phyloP scores from a whole-genome alignment of 768 basidiomycete genomes.

The Leccinum rimulosum region DNA sequence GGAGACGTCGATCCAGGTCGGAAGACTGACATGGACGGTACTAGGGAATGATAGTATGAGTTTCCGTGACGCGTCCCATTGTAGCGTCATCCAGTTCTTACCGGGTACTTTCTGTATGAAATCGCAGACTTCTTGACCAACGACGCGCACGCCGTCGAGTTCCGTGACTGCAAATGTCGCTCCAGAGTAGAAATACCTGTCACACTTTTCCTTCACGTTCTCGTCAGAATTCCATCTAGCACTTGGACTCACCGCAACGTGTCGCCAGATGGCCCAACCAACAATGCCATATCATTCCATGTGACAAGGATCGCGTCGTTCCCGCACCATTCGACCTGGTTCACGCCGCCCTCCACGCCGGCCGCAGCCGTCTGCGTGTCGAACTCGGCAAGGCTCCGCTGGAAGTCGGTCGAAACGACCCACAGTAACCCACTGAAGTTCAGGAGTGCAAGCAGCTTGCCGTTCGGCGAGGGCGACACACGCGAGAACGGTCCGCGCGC shows the following conservation, averaged over 20 bases:
- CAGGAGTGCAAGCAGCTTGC: conserved; percentile 84
- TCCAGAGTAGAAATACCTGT: conserved; percentile 80
- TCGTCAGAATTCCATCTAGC: background rate
- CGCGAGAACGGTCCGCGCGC: conserved; percentile 87
- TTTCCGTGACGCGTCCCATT: background rate
- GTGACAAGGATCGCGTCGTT: conserved; percentile 90
- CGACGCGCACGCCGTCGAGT: conserved; percentile 81
- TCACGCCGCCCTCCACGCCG: conserved; percentile 55
- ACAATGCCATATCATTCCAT: conserved; percentile 72
- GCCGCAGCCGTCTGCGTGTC: conserved; percentile 60
- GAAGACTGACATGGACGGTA: too few species aligned
- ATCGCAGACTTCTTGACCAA: conserved; percentile 77
- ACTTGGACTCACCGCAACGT: conserved; percentile 63
- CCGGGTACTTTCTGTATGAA: conserved; percentile 93
- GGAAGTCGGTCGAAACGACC: conserved; percentile 96
- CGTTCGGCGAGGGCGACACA: conserved; percentile 89
- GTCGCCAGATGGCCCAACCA: conserved; percentile 94
- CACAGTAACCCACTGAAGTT: conserved; percentile 72
- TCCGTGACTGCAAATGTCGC: conserved; percentile 80
- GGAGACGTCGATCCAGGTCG: too few species aligned
- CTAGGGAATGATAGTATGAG: conserved; percentile 35
- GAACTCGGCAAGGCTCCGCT: conserved; percentile 84
- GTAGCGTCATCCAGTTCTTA: conserved; percentile 34
- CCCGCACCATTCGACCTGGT: conserved; percentile 91
- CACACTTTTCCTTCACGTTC: conserved; percentile 7